phyloP scores from a whole-genome alignment of 202 grass and related monocot genomes.

The Setaria viridis region DNA sequence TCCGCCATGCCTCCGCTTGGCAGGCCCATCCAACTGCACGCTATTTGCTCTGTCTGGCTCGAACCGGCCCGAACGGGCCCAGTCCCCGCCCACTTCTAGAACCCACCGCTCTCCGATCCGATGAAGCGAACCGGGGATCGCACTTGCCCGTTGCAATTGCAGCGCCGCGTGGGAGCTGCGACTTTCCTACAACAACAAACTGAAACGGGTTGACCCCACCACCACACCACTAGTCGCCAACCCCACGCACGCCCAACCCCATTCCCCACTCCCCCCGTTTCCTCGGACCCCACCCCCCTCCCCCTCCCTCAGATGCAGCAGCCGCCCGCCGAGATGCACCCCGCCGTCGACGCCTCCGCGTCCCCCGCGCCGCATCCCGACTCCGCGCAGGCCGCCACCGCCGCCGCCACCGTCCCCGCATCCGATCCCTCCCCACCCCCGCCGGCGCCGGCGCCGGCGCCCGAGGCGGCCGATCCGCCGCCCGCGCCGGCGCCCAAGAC shows the following conservation, averaged over 20 bases:
- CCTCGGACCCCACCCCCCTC: neutral
- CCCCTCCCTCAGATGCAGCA: slow-evolving; percentile 49
- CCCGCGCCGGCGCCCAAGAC: slow-evolving; percentile 39
- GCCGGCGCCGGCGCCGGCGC: slow-evolving; percentile 8
- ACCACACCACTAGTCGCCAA: neutral
- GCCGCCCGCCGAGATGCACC: slow-evolving; percentile 62
- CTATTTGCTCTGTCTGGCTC: neutral
- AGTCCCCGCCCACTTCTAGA: neutral
- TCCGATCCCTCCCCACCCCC: slow-evolving; percentile 16
- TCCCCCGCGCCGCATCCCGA: slow-evolving; percentile 15
- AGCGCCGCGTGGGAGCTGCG: slow-evolving; percentile 40
- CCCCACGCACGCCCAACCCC: neutral
- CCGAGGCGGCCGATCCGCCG: slow-evolving; percentile 26
- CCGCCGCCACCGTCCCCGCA: neutral
- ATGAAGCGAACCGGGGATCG: slow-evolving; percentile 13
- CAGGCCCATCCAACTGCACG: no score
- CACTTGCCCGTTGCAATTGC: slow-evolving; percentile 18
- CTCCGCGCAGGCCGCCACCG: slow-evolving; percentile 5
- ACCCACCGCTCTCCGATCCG: neutral
- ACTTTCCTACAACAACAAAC: slow-evolving; percentile 26
- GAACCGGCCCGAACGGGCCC: slow-evolving; percentile 16
- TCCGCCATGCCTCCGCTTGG: no score
- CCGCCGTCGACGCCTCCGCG: slow-evolving; percentile 35
- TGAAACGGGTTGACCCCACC: slow-evolving; percentile 46
- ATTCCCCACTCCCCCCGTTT: slow-evolving; percentile 35